Evolutionary conservation across 306 rosid genomes (phyloP), one percentile per base, ranked within the genome.

Genomic region (Quercus ilex): DNA sequence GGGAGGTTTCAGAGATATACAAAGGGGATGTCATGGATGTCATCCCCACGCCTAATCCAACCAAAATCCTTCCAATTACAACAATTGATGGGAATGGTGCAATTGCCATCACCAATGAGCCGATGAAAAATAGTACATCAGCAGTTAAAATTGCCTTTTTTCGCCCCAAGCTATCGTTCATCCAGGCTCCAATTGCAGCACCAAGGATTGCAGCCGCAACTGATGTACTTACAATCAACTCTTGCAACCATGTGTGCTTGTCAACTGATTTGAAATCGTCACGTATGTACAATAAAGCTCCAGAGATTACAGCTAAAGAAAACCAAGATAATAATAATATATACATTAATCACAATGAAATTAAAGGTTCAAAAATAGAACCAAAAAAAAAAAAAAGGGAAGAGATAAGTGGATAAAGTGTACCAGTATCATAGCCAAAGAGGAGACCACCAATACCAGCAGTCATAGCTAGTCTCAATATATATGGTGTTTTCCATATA

Each of bases 41-140:
- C 91, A 92, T 91, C 35, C 98, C 98, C 0, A 94, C 94, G 7
- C 97, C 98, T 30, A 94, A 89, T 21, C 98, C 98, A 19, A 94
- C 97, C 31, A 92, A 81, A 60, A 92, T 9, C 77, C 97, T 84
- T 18, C 98, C 98, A 3, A 85, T 8, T 53, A 92, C 89, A 81
- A 94, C 86, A 55, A 91, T 82, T 91, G 86, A 85, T 0, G 97
- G 97, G 62, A 62, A 77, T 51, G 93, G 92, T 58, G 97, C 93
- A n/a, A 28, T 0, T n/a, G 98, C 94, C 98, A 89, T 91, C 6
- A 87, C 87, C 49, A 91, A 1, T 8, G 97, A 94, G 18, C 98
- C 98, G 0, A 81, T 0, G 7, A 83, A 81, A 86, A 94, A 92
- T 17, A 91, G 74, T 8, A 85, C 75, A 80, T 92, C 97, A 5